These are phyloP conservation scores for Aschersonia sp. DNA, from an alignment of 2,329 filamentous ascomycete species.

Conservation along the genomic window DNA sequence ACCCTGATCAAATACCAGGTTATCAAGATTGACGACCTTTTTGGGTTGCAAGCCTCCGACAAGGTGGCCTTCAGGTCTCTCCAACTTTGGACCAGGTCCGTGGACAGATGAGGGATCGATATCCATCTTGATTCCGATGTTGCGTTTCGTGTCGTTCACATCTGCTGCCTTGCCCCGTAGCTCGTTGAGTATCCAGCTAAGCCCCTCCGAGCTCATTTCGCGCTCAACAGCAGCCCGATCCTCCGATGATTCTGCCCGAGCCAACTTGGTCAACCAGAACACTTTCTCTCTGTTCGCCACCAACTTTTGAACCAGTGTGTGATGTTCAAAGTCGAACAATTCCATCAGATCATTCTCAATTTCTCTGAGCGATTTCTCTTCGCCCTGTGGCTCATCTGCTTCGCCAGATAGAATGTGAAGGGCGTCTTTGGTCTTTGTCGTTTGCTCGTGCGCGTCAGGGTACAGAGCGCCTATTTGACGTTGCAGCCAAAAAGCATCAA, in stretches of 20 bases:
- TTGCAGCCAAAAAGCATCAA: conserved; percentile 96
- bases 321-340: conserved; percentile 92
- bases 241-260: conserved; percentile 65
- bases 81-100: conserved; percentile 30
- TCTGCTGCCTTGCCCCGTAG: conserved; percentile 57
- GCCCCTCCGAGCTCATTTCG: conserved; percentile 81
- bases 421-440: conserved; percentile 79
- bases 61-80: conserved; percentile 51
- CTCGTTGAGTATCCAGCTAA: conserved; percentile 78
- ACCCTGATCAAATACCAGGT: conserved; percentile 91
- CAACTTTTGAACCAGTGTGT: conserved; percentile 80
- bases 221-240: conserved; percentile 66
- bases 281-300: conserved; percentile 88
- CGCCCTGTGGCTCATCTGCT: conserved; percentile 53
- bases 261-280: conserved; percentile 85
- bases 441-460: conserved; percentile 80
- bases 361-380: conserved; percentile 76
- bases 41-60: conserved; percentile 75
- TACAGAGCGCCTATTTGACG: conserved; percentile 81
- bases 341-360: conserved; percentile 99
- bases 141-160: conserved; percentile 44
- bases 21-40: conserved; percentile 84
- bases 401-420: conserved; percentile 70
- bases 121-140: conserved; percentile 90
- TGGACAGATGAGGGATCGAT: conserved; percentile 56